These are phyloP conservation scores for Diphasiastrum complanatum DNA, from an alignment of 83 land plant species.

Conservation along the genomic window DNA sequence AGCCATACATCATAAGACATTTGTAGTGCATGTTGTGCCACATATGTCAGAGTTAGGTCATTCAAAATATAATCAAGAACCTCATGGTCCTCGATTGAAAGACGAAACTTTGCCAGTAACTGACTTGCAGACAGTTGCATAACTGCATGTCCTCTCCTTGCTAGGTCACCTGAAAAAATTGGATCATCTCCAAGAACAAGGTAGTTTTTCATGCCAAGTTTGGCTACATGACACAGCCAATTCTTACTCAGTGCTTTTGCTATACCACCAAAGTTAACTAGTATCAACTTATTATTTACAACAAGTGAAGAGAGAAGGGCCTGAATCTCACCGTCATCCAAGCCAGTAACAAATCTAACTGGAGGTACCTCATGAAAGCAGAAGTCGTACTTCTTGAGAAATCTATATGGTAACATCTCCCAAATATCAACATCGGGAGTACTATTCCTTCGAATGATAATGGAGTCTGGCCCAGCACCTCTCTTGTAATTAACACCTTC, in stretches of 20 bases:
- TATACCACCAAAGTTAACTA: conserved; percentile 45
- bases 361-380: conserved; percentile 72
- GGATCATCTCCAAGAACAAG: conserved; percentile 45
- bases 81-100: conserved; percentile 8
- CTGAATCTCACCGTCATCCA: conserved; percentile 39
- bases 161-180: conserved; percentile 41
- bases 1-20: conserved; percentile 55
- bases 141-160: conserved; percentile 76
- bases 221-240: conserved; percentile 71
- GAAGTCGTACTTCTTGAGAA: conserved; percentile 69
- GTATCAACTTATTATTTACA: conserved; percentile 36
- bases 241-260: conserved; percentile 38
- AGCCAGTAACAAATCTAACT: conserved; percentile 46
- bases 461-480: conserved; percentile 78
- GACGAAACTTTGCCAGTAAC: neutral
- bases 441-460: conserved; percentile 36
- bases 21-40: conserved; percentile 38
- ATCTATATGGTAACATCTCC: conserved; percentile 50
- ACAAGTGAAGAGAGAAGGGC: conserved; percentile 43
- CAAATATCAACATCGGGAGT: conserved; percentile 37
- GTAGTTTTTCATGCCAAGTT: conserved; percentile 46
- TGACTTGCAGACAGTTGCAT: conserved; percentile 28
- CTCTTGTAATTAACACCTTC: conserved; percentile 80
- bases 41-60: conserved; percentile 33
- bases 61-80: conserved; percentile 15